Evolutionary conservation across 192 early-diverging fungal species (phyloP).

Genomic region (Coemansia sp.): DNA sequence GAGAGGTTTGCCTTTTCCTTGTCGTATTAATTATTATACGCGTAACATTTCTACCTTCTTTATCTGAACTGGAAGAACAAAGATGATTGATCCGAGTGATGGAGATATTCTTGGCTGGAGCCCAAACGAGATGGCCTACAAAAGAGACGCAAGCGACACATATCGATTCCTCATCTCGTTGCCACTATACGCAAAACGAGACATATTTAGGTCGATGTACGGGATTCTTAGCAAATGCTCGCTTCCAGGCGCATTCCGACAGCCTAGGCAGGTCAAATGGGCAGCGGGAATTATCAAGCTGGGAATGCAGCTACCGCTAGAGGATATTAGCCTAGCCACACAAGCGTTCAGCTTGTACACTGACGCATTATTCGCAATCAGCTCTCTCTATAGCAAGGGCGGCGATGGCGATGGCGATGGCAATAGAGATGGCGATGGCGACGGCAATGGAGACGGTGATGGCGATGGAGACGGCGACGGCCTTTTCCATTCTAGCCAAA

Average conservation of each 20-base stretch:
- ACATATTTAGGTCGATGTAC: conserved; percentile 38
- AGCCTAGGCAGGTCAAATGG: conserved; percentile 38
- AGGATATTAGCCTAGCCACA: conserved; percentile 26
- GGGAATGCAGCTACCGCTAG: conserved; percentile 49
- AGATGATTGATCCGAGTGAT: conserved; percentile 47
- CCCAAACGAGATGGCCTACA: conserved; percentile 4
- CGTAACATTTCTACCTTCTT: no score
- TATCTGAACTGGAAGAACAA: neutral
- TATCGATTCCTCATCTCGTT: conserved; percentile 37
- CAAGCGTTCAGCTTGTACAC: conserved; percentile 45
- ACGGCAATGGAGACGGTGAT: no score
- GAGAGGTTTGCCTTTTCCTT: no score
- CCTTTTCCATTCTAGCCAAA: no score
- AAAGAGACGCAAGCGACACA: neutral
- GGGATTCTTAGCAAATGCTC: conserved; percentile 12
- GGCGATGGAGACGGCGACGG: no score
- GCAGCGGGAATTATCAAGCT: conserved; percentile 36
- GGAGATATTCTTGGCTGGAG: conserved; percentile 39
- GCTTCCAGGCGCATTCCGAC: conserved; percentile 28
- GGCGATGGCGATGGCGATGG: neutral
- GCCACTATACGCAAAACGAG: conserved; percentile 35
- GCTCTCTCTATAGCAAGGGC: conserved; percentile 8
- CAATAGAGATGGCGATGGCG: no score
- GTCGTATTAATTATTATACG: no score
- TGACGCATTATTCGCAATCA: conserved; percentile 29